Base-by-base conservation (phyloP, 768 basidiomycete species). In the Astraeus odoratus region DNA sequence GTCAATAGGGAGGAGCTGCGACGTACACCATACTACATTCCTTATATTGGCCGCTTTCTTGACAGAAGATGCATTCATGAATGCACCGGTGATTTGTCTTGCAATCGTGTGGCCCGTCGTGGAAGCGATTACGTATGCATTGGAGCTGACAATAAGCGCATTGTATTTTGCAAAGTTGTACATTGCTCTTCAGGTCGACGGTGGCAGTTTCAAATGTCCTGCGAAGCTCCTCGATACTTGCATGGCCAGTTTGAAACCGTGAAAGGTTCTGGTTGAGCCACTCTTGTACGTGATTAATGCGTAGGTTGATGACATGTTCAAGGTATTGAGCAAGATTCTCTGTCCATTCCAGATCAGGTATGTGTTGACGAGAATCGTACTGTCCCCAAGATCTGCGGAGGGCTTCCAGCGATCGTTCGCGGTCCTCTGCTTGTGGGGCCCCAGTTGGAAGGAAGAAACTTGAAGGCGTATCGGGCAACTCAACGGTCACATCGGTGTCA, bases 251-350 rank as follows among this genome's bases (percentile, higher is more conserved):
- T 36, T 66, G 64, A 57, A 78, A 78, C 2, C 74, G 60, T 5
- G 64, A 43, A 7, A 71, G 55, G 46, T 80, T 80, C 2, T 61
- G 51, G 3, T 56, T 51, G 19, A 79, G 59, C 77, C 77, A 80
- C 34, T 60, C 56, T 10, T 57, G 56, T 30, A 79, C 74, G 45
- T n/a, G 37, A 25, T 39, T 23, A n/a, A 39, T 39, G n/a, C 37
- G 37, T 15, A 39, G n/a, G 15, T 39, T 61, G 10, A 61, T 68
- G 2, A 73, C 40, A 6, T 46, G 43, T 9, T 59, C 52, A 5
- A 80, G 57, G 48, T 71, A 59, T 4, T 33, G 19, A 0, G 59
- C 55, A 1, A 78, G 58, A 5, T 54, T 51, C 4, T 52, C 45
- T 10, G 61, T 49, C 73, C 73, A 76, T n/a, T 64, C 57, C 3